These are phyloP conservation scores for Geoglossum cookeanum DNA, from an alignment of 2,329 filamentous ascomycete genomes.

Conservation along the genomic window DNA sequence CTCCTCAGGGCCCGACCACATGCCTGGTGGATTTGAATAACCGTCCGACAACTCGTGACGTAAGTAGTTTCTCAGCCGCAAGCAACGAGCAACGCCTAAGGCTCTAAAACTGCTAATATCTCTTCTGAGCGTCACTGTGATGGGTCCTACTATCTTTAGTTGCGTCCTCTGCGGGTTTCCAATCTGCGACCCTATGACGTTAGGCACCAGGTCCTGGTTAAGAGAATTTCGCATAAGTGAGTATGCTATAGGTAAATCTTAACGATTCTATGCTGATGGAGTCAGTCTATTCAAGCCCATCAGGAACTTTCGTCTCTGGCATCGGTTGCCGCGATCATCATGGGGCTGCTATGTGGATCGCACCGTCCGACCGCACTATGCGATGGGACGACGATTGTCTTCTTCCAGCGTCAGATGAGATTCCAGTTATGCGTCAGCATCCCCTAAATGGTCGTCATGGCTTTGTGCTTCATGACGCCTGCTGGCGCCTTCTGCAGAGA, in stretches of 20 bases:
- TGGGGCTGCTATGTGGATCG: slow-evolving; percentile 1
- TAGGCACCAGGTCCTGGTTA: slow-evolving; percentile 1
- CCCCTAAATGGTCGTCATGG: slow-evolving; percentile 3
- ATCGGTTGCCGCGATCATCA: slow-evolving; percentile 2
- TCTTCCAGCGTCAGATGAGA: background rate
- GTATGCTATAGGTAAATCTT: slow-evolving; percentile 3
- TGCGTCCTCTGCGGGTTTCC: slow-evolving; percentile 4
- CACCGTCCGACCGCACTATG: slow-evolving; percentile 1
- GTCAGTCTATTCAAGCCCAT: slow-evolving; percentile 3
- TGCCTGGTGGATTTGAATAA: no score
- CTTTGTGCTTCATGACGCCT: slow-evolving; percentile 3
- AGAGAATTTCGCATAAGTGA: slow-evolving; percentile 4
- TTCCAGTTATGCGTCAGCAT: slow-evolving; percentile 4
- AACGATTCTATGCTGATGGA: slow-evolving; percentile 3
- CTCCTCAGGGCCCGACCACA: no score
- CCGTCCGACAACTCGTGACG: no score
- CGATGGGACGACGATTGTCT: slow-evolving; percentile 2
- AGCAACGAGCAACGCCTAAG: background rate
- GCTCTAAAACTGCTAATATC: background rate
- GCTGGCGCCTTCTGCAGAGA: slow-evolving; percentile 4
- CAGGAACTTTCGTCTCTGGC: slow-evolving; percentile 4
- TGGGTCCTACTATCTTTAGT: background rate
- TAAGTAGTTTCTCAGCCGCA: background rate
- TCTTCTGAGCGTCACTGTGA: slow-evolving; percentile 1
- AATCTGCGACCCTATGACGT: slow-evolving; percentile 1